phyloP scores from a whole-genome alignment of 164 flowering plant species.

The Nelumbo lutea region DNA sequence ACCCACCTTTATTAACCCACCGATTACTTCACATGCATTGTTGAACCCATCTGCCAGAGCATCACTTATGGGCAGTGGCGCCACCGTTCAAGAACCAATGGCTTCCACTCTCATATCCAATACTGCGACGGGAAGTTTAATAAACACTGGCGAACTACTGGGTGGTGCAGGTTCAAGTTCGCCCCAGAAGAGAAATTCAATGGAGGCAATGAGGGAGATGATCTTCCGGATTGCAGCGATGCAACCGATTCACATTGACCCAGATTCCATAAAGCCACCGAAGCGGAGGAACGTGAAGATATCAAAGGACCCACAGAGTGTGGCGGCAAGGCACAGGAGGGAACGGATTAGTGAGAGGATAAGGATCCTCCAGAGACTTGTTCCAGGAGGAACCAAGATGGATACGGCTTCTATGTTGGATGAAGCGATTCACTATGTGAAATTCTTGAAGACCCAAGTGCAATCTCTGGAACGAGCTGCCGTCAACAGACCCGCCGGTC shows the following conservation, averaged over 20 bases:
- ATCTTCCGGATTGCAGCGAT: constrained; percentile 53
- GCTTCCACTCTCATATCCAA: constrained; percentile 7
- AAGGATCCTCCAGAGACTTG: constrained; percentile 9
- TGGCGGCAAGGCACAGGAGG: constrained; percentile 55
- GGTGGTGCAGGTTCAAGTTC: constrained; percentile 3
- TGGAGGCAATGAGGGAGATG: constrained; percentile 43
- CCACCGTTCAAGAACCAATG: constrained; percentile 18
- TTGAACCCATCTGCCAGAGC: constrained; percentile 17
- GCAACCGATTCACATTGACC: constrained; percentile 65
- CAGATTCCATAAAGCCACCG: constrained; percentile 54
- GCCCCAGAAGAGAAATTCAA: constrained; percentile 27
- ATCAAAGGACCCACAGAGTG: constrained; percentile 58
- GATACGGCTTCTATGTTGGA: constrained; percentile 57
- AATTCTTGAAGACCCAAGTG: constrained; percentile 53
- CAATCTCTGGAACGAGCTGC: constrained; percentile 43
- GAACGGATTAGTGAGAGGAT: constrained; percentile 57
- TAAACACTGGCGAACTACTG: constrained; percentile 12
- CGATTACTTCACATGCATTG: constrained; percentile 15
- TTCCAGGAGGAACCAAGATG: too few relatives aligned
- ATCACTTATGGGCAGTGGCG: constrained; percentile 14
- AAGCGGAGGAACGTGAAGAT: constrained; percentile 59
- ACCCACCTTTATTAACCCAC: constrained; percentile 14
- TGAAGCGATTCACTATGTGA: constrained; percentile 58
- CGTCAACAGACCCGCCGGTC: constrained; percentile 20
- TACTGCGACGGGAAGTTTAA: constrained; percentile 11